Evolutionary conservation across 2,329 filamentous ascomycete species (phyloP).

Genomic region (Fusarium sterilihyphosum): DNA sequence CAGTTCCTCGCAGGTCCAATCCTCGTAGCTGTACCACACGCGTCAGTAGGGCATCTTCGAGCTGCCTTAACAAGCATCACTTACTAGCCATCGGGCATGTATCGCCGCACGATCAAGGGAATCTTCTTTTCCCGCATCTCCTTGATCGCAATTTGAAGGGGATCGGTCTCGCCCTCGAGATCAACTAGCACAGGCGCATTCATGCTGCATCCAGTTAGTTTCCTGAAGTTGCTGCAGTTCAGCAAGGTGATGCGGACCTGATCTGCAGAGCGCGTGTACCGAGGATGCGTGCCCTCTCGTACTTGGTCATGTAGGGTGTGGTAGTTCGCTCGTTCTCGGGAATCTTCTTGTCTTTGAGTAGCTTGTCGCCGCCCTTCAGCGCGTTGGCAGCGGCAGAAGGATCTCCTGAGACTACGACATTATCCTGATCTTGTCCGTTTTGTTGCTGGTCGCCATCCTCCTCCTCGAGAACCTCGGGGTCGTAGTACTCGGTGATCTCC

Average conservation of each 20-base stretch:
- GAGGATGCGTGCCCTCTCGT: slow-evolving; percentile 92
- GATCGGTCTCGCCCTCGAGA: slow-evolving; percentile 96
- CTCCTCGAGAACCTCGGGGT: slow-evolving; percentile 64
- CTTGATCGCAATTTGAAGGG: slow-evolving; percentile 96
- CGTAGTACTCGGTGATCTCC: slow-evolving; percentile 67
- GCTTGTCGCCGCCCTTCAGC: slow-evolving; percentile 63
- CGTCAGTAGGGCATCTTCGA: slow-evolving; percentile 14
- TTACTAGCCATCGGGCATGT: slow-evolving; percentile 96
- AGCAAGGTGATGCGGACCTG: slow-evolving; percentile 67
- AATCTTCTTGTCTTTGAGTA: slow-evolving; percentile 85
- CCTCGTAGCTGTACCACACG: slow-evolving; percentile 79
- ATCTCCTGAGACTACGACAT: slow-evolving; percentile 70
- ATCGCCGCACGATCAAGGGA: slow-evolving; percentile 91
- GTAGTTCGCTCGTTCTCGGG: slow-evolving; percentile 87
- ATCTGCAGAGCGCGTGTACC: slow-evolving; percentile 96
- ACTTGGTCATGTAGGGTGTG: slow-evolving; percentile 99
- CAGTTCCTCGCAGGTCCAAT: slow-evolving; percentile 98
- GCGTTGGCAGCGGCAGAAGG: slow-evolving; percentile 67
- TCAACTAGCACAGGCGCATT: slow-evolving; percentile 97
- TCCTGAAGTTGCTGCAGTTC: background rate
- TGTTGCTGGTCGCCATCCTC: slow-evolving; percentile 62
- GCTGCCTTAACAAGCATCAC: slow-evolving; percentile 49
- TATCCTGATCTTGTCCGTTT: slow-evolving; percentile 66
- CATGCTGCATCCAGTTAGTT: slow-evolving; percentile 70
- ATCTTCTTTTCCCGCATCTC: slow-evolving; percentile 99